Conservation (phyloP, 805 yeast genomes). For the Ogataea salicorniae region DNA sequence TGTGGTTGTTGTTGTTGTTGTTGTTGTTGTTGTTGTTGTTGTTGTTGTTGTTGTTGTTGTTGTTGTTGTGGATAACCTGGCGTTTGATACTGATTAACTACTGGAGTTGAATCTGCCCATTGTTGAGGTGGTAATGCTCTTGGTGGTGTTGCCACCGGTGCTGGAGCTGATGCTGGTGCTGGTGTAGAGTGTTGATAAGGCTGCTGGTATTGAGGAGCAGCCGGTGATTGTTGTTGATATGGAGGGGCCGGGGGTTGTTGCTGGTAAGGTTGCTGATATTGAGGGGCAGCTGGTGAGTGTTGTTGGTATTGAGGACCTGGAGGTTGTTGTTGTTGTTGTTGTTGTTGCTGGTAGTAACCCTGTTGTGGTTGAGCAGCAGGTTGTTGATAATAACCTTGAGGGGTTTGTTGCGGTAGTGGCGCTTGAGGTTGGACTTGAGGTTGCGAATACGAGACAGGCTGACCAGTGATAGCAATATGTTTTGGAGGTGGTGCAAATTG, state of each 20-base stretch:
- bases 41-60: constrained; percentile 1
- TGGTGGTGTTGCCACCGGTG: constrained; percentile 4
- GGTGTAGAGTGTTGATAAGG: neutral
- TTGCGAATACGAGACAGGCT: constrained; percentile 18
- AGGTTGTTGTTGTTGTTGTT: constrained; percentile 5
- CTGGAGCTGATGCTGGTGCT: neutral
- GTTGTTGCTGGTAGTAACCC: constrained; percentile 5
- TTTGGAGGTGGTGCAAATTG: constrained; percentile 32
- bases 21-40: neutral
- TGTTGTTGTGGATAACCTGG: constrained; percentile 6
- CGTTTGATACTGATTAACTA: constrained; percentile 2
- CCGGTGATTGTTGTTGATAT: constrained; percentile 1
- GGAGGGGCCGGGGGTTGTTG: constrained; percentile 1
- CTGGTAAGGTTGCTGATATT: constrained; percentile 3
- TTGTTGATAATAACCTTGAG: constrained; percentile 7
- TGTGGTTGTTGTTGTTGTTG: too few species aligned
- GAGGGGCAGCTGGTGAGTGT: constrained; percentile 6
- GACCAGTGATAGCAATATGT: constrained; percentile 20
- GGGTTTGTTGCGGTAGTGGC: constrained; percentile 2
- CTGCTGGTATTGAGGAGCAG: neutral
- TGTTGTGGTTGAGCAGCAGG: constrained; percentile 9
- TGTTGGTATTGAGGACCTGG: constrained; percentile 6
- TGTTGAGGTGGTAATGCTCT: constrained; percentile 2
- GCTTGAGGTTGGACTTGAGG: constrained; percentile 12
- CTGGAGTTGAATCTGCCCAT: neutral